Percentiles rank a stretch among this genome's conserved stretches.
Conservation (phyloP, 176 grass and related monocot genomes). For the Lolium multiflorum region DNA sequence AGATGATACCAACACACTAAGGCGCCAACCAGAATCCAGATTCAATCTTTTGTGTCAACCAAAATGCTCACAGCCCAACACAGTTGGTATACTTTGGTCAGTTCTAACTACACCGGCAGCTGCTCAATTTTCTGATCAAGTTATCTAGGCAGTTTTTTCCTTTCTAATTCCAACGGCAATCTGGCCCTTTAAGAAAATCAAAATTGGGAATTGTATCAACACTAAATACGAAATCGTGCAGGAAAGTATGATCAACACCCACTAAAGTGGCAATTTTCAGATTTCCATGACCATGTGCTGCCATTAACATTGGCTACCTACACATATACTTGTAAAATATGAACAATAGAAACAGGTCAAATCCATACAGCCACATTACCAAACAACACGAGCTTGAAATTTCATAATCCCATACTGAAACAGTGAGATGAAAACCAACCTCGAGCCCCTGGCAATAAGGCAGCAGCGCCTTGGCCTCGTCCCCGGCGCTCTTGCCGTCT, state of each 20-base stretch:
- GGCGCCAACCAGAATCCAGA: neutral
- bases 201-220: neutral
- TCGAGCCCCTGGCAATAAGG: conserved; percentile 92
- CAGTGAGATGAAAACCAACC: conserved; percentile 56
- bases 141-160: neutral
- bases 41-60: neutral
- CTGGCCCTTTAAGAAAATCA: neutral
- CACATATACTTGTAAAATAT: neutral
- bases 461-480: conserved; percentile 62
- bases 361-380: neutral
- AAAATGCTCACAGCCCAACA: neutral
- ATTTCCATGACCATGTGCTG: neutral
- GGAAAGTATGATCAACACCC: neutral
- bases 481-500: conserved; percentile 43
- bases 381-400: neutral
- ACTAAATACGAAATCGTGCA: neutral
- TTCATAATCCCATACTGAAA: neutral
- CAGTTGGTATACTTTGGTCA: neutral
- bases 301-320: neutral
- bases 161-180: neutral
- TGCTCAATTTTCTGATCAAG: neutral
- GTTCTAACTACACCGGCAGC: neutral
- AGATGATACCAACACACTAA: neutral
- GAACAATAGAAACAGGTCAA: conserved; percentile 25
- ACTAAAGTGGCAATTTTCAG: conserved; percentile 2